Conservation (phyloP, 164 flowering plant species). For the Magnolia changhungtana region DNA sequence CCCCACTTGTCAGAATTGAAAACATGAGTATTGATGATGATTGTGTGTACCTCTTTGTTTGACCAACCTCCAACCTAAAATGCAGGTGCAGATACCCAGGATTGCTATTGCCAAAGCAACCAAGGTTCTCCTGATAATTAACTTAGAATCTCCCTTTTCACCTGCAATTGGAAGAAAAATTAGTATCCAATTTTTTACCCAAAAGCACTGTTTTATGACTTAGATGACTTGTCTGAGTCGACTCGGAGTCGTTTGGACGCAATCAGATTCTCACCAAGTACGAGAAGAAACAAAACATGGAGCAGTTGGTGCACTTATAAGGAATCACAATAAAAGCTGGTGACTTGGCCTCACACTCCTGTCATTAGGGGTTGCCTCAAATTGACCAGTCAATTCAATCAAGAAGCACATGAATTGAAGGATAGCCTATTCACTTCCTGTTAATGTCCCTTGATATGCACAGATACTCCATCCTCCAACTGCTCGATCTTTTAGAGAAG, state of each 20-base stretch:
- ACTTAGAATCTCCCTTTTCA: not conserved
- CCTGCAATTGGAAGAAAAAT: not conserved
- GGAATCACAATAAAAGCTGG: too few species aligned
- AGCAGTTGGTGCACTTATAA: too few species aligned
- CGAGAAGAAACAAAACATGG: not conserved
- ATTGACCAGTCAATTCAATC: too few species aligned
- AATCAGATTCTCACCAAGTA: not conserved
- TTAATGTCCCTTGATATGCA: too few species aligned
- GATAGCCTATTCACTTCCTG: too few species aligned
- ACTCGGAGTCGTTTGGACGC: not conserved
- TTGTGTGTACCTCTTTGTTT: not conserved
- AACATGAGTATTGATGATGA: not conserved
- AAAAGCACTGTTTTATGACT: not conserved
- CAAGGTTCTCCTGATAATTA: not conserved
- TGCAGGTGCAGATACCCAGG: not conserved
- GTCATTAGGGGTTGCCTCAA: too few species aligned
- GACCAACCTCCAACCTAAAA: not conserved
- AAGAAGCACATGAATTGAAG: too few species aligned
- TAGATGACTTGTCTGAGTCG: not conserved
- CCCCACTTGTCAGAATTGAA: not conserved
- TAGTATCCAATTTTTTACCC: not conserved
- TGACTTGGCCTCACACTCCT: not conserved
- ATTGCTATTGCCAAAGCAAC: not conserved
- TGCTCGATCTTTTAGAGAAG: too few species aligned
- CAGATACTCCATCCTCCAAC: too few species aligned